A percentile compares a stretch with the other conserved stretches of the same genome.
These are phyloP conservation scores for Acidiella bohemica DNA, from an alignment of 495 filamentous ascomycete genomes.

Conservation along the genomic window DNA sequence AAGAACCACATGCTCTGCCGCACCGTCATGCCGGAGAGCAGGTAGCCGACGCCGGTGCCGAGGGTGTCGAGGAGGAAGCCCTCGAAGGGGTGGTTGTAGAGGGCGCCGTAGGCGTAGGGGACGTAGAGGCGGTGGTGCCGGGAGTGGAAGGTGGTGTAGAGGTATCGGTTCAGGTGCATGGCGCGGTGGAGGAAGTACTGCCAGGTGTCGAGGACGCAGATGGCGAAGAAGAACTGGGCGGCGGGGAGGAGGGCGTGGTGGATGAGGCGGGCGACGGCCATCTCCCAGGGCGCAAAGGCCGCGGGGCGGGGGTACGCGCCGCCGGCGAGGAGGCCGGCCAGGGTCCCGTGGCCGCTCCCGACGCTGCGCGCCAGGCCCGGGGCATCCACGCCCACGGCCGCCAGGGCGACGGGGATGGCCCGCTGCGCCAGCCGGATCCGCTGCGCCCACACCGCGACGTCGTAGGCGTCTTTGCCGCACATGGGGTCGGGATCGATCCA, in stretches of 20 bases:
- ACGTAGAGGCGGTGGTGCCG: conserved; percentile 93
- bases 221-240: conserved; percentile 58
- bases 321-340: conserved; percentile 57
- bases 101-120: conserved; percentile 89
- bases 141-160: conserved; percentile 88
- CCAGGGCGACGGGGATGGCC: conserved; percentile 46
- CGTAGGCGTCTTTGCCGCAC: conserved; percentile 64
- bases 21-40: conserved; percentile 58
- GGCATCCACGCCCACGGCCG: conserved; percentile 30
- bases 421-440: conserved; percentile 58
- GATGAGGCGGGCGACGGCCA: conserved; percentile 53
- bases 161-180: conserved; percentile 92
- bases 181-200: conserved; percentile 91
- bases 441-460: conserved; percentile 69
- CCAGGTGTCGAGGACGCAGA: conserved; percentile 78
- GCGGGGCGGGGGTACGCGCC: conserved; percentile 50
- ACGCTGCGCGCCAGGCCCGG: conserved; percentile 29
- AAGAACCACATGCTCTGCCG: conserved; percentile 80
- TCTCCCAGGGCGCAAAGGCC: conserved; percentile 57
- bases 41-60: conserved; percentile 69
- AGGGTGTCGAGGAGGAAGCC: conserved; percentile 86
- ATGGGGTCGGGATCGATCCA: conserved; percentile 51
- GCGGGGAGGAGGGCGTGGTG: conserved; percentile 69
- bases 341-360: conserved; percentile 39
- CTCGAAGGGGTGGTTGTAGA: conserved; percentile 92